Percentiles rank a stretch among this genome's conserved stretches.
These are phyloP conservation scores for Lasiosphaeria ovina DNA, from an alignment of 495 filamentous ascomycete genomes.

Conservation along the genomic window DNA sequence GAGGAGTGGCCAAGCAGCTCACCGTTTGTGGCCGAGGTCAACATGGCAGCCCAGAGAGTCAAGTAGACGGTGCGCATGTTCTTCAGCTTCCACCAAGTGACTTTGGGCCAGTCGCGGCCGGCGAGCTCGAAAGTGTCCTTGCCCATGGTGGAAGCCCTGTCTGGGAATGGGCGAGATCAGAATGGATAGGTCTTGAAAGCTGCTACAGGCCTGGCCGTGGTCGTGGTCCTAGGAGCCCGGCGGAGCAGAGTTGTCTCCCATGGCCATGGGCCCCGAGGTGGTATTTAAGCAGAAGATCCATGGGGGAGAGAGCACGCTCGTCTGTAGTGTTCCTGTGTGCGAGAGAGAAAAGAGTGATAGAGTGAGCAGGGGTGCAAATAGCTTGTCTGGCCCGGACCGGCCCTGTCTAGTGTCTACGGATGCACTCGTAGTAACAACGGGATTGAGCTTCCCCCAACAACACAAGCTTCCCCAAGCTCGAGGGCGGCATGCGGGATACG, in stretches of 20 bases:
- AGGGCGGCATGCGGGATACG: no score
- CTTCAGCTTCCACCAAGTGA: conserved; percentile 41
- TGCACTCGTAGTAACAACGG: no score
- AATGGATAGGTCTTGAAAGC: not conserved
- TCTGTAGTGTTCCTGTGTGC: no score
- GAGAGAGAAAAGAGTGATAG: no score
- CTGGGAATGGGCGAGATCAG: not conserved
- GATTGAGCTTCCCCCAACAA: no score
- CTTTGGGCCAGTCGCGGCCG: conserved; percentile 39
- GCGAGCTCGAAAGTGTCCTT: conserved; percentile 43
- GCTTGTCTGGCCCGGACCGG: no score
- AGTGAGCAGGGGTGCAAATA: no score
- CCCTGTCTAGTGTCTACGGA: no score
- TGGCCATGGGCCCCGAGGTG: not conserved
- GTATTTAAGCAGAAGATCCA: not conserved
- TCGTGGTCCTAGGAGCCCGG: not conserved
- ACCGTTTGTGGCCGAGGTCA: conserved; percentile 34
- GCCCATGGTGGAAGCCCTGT: conserved; percentile 27
- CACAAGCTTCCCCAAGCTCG: no score
- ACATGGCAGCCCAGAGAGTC: conserved; percentile 37
- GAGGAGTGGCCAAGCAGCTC: not conserved
- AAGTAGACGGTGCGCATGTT: conserved; percentile 41
- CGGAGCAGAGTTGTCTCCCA: not conserved
- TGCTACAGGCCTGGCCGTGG: not conserved
- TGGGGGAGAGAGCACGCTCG: no score